Percentiles rank a stretch among this genome's conserved stretches.
Conservation (phyloP, 2,329 filamentous ascomycete genomes). For the Chalara sp. region DNA sequence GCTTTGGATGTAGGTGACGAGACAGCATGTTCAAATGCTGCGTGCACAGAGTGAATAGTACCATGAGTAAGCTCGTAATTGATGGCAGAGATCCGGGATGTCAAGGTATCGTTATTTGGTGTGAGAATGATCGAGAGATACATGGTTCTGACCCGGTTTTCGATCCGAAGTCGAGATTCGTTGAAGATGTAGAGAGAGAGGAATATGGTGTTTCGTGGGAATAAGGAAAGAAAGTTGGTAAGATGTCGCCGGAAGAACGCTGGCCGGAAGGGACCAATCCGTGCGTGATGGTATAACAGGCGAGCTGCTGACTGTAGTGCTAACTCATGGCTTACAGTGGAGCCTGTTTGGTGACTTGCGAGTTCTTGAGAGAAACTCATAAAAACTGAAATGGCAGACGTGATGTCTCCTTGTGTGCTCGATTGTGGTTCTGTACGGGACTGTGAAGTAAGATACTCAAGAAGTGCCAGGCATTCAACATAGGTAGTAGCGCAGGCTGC, state of each 20-base stretch:
- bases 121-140: slow-evolving; percentile 38
- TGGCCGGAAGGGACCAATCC: slow-evolving; percentile 59
- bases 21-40: slow-evolving; percentile 48
- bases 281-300: slow-evolving; percentile 59
- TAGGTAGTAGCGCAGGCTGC: slow-evolving; percentile 43
- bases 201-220: slow-evolving; percentile 73
- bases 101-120: slow-evolving; percentile 31
- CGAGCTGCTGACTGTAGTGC: slow-evolving; percentile 62
- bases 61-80: slow-evolving; percentile 43
- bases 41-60: slow-evolving; percentile 45
- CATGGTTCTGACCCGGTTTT: slow-evolving; percentile 68
- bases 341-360: slow-evolving; percentile 27
- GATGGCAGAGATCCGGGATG: slow-evolving; percentile 47
- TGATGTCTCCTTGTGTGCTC: slow-evolving; percentile 47
- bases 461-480: slow-evolving; percentile 56
- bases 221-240: slow-evolving; percentile 50
- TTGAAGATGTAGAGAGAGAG: slow-evolving; percentile 68
- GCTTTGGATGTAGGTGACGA: slow-evolving; percentile 26
- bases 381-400: slow-evolving; percentile 38
- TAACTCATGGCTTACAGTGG: slow-evolving; percentile 45
- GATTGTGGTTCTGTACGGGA: slow-evolving; percentile 36
- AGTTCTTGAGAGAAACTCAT: slow-evolving; percentile 38
- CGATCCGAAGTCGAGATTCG: slow-evolving; percentile 63
- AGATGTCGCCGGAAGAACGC: slow-evolving; percentile 57
- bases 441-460: slow-evolving; percentile 52